Conservation (phyloP, 148 eudicot species). For the Fallopia convolvulus region DNA sequence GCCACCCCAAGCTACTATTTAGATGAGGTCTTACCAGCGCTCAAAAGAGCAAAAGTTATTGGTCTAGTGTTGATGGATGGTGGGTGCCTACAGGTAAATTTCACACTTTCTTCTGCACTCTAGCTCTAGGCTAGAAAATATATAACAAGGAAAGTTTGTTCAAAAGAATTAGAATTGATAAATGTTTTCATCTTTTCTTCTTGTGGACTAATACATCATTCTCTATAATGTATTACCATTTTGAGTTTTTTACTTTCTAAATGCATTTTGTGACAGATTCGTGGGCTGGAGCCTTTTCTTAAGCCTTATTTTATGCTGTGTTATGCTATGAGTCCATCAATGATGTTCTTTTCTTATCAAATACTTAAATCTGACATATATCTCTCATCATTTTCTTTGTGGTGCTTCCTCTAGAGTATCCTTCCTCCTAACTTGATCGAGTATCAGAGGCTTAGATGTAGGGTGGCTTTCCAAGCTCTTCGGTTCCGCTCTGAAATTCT, state of each 20-base stretch:
- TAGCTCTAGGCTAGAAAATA: background rate
- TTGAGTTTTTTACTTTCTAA: background rate
- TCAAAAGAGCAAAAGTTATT: constrained; percentile 63
- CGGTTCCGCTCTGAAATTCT: constrained; percentile 69
- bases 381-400: constrained; percentile 14
- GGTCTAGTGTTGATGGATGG: constrained; percentile 77
- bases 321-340: background rate
- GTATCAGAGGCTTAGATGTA: constrained; percentile 91
- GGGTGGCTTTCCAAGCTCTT: constrained; percentile 88
- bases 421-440: constrained; percentile 73
- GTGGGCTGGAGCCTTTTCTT: background rate
- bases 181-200: constrained; percentile 4
- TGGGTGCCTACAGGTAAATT: constrained; percentile 80
- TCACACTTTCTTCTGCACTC: background rate
- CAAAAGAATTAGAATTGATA: background rate
- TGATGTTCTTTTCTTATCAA: background rate
- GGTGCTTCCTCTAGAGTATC: constrained; percentile 36
- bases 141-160: background rate
- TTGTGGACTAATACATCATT: constrained; percentile 1
- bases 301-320: background rate
- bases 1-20: constrained; percentile 59
- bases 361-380: background rate
- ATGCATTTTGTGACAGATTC: background rate
- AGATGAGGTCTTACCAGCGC: constrained; percentile 62
- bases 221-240: background rate